Percentiles rank a stretch among this genome's conserved stretches.
phyloP scores from a whole-genome alignment of 495 filamentous ascomycete genomes.

The Polyplosphaeria fusca region DNA sequence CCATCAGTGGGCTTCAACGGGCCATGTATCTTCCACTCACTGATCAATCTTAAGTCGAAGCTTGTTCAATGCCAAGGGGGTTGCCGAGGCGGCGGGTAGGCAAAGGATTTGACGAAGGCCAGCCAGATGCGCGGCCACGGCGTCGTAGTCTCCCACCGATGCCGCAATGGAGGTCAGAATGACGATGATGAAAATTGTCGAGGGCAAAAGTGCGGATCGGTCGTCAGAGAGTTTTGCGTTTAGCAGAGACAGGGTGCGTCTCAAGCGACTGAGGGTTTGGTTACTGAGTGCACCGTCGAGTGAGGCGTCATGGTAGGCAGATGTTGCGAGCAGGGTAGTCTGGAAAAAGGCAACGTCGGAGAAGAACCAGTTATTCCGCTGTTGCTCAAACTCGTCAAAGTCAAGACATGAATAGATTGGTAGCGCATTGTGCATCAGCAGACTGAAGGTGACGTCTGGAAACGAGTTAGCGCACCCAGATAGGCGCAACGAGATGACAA shows the following conservation, averaged over 20 bases:
- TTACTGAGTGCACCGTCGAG: not conserved
- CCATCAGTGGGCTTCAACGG: too few relatives aligned
- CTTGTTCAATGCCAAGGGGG: too few relatives aligned
- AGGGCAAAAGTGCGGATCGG: not conserved
- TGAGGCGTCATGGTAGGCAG: not conserved
- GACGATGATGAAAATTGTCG: slow-evolving; percentile 2
- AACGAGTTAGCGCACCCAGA: too few relatives aligned
- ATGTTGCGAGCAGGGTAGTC: not conserved
- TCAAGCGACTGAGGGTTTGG: not conserved
- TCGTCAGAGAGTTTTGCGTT: not conserved
- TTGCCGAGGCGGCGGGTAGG: not conserved
- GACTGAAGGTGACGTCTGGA: too few relatives aligned
- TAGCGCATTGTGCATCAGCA: too few relatives aligned
- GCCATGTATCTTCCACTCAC: not conserved
- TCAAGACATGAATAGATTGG: too few relatives aligned
- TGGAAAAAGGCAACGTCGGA: slow-evolving; percentile 6
- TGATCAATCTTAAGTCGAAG: slow-evolving; percentile 3
- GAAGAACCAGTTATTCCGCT: not conserved
- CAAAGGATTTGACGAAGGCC: slow-evolving; percentile 7
- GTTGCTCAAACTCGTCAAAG: not conserved
- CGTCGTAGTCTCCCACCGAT: not conserved
- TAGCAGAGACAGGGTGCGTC: not conserved
- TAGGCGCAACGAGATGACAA: too few relatives aligned
- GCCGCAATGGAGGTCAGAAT: slow-evolving; percentile 2
- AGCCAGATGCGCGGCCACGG: slow-evolving; percentile 1